Conservation (phyloP, 73 alveolate species). For the Paramecium pentaurelia region DNA sequence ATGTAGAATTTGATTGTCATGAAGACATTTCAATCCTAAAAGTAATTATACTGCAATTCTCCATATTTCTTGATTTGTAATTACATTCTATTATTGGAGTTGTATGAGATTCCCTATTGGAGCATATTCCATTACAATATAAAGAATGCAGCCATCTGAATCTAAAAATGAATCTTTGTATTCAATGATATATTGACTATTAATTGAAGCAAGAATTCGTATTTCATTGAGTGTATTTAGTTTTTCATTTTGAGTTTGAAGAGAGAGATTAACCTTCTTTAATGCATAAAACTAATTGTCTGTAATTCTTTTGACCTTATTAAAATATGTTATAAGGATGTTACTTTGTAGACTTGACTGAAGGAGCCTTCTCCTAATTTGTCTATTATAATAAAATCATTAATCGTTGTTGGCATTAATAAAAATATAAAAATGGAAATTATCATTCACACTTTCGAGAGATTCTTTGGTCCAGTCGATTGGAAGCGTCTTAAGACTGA, state of each 20-base stretch:
- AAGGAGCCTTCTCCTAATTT: not conserved
- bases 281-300: not conserved
- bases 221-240: slow-evolving; percentile 57
- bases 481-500: slow-evolving; percentile 19
- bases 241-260: slow-evolving; percentile 42
- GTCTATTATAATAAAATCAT: not conserved
- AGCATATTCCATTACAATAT: slow-evolving; percentile 78
- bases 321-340: not conserved
- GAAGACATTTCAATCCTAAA: slow-evolving; percentile 83
- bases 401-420: not conserved
- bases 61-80: slow-evolving; percentile 78
- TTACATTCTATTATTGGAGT: slow-evolving; percentile 41
- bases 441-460: slow-evolving; percentile 20
- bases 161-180: slow-evolving; percentile 59
- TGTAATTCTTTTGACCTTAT: not conserved
- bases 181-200: slow-evolving; percentile 29
- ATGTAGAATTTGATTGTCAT: slow-evolving; percentile 87
- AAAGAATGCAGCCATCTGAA: slow-evolving; percentile 41
- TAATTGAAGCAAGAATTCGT: slow-evolving; percentile 48
- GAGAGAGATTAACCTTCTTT: slow-evolving; percentile 45
- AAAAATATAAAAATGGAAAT: not conserved
- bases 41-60: slow-evolving; percentile 77
- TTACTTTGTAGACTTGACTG: not conserved
- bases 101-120: slow-evolving; percentile 71
- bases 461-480: slow-evolving; percentile 18